Base-by-base conservation (phyloP, 2,329 filamentous ascomycete genomes). In the Ceratocystis lukuohia region DNA sequence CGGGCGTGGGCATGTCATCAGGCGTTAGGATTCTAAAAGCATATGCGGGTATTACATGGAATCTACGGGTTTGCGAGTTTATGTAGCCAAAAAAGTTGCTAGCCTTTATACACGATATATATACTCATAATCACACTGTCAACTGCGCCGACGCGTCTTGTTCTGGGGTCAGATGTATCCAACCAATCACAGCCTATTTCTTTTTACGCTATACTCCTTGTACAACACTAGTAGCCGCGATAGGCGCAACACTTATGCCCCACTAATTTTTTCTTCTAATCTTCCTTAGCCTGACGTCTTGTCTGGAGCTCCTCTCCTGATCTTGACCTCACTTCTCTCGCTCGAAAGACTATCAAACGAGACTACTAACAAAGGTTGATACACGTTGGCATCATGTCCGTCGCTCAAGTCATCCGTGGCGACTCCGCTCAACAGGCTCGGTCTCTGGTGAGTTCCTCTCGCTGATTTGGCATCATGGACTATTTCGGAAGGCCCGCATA, bases 381-480 rank as follows among this genome's bases (percentile, higher is more conserved):
- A 48, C 37, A 25, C 30, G 17, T 6, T 12, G 45, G 45, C 66
- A 74, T 59, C 70, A 78, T 78, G 76, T 77, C 76, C 69, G 73
- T 73, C 68, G 74, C 74, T 65, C 71, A 71, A 63, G 72, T 72
- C 68, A 69, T 77, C 66, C 81, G 80, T 73, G 81, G 81, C 74
- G 79, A 83, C 69, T 76, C 81, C 75, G 79, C 82, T 68, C 79
- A 82, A 70, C 81, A 84, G 76, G 80, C 80, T 66, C 78, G 81
- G 72, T 84, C 82, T 69, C 74, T 84, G 73, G 81, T 84, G 73
- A 74, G 80, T 76, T 44, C n/a, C 44, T 25, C 53, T 45, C 28
- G 22, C 17, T 17, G 17, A 22, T 12, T 48, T 45, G 62, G 20
- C 37, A 41, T 53, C 45, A 28, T 20, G 17, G 12, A 5, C 5